Base-by-base conservation (phyloP, 1,284 basidiomycete species). In the Fomitopsis pinicola region DNA sequence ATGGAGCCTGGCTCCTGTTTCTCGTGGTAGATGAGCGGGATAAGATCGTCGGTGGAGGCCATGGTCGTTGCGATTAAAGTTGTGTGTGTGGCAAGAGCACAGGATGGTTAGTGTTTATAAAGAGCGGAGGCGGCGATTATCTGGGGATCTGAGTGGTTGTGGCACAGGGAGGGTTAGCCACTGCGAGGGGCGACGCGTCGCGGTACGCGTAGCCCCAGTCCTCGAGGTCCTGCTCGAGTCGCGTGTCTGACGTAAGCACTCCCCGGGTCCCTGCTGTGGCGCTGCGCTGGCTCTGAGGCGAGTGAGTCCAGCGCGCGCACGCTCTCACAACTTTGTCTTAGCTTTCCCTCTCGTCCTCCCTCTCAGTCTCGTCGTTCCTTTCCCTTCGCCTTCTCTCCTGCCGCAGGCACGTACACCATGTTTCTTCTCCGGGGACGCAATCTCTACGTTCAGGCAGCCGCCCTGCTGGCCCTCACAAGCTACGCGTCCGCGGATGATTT, bases 1-100 rank as follows among this genome's bases (percentile, higher is more conserved):
- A 90, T 91, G 2, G 90, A 91, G 22, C 90, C 91, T 60, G 75
- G 66, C 71, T 92, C 82, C 73, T 93, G 91, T 64, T 74, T 82
- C 71, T 92, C 90, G 73, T 92, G 89, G 70, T 92, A 92, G 60
- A 92, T 89, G 15, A 79, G 69, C 10, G 77, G 72, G n/a, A 77
- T 66, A 22, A 92, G 77, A 38, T 67, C 69, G 64, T 87, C 82
- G 45, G 88, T 74, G 55, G 81, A 78, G 48, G 84, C 78, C 88
- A 89, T 90, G 53, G 61, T 48, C 4, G 58, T 22, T 15, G 19
- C 28, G 19, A 26, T 52, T 5, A n/a, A 7, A 8, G 38, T 3
- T 42, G 50, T 44, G 30, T 19, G n/a, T 28, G 17, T 30, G 38
- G 26, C 40, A 4, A 9, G 12, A 33, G 52, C 14, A 10, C 15